Evolutionary conservation across 23 red algal genomes (phyloP), one percentile per base, ranked within the genome.

Genomic region (Gracilaria domingensis): DNA sequence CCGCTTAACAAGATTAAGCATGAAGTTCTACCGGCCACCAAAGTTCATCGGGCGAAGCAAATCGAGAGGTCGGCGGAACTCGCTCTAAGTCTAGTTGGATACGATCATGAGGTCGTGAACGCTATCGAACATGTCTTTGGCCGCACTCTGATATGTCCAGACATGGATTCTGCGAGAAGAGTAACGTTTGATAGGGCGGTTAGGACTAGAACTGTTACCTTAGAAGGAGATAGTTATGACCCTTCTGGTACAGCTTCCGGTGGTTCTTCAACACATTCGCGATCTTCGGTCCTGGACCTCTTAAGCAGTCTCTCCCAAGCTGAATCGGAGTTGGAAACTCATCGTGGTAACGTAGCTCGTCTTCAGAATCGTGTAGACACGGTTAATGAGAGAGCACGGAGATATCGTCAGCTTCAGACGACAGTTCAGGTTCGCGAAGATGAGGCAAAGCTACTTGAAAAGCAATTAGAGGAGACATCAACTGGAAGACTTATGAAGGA

Each of bases 101-200:
- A 91, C 49, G 94, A 95, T 62, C 54, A 81, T 58, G 91, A 94
- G 49, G 89, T 96, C 38, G 86, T 59, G 12, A 85, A 87, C 30
- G 94, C 94, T 4, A 96, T 99, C 42, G 81, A 93, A 48, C 93
- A 96, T 72, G 97, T 95, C 6, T 99, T 99, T 94, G 97, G 97
- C 14, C 72, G 91, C 17, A 92, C 84, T 28, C 87, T 99, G 18
- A 86, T 99, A 32, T 94, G 89, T 54, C 74, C 83, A 7, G 93
- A 94, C 16, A 89, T 95, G 69, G 93, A 94, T 29, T 73, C 91
- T 42, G 97, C 97, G 35, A 93, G 89, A 74, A 45, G 86, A 45
- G 90, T 96, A 42, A 93, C 94, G 4, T 99, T 96, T 82, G 82
- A 95, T 64, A 71, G 65, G 36, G 62, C 66, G 6, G 80, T 99